Base-by-base conservation (phyloP, 192 early-diverging fungal species). In the Coemansia umbellata region DNA sequence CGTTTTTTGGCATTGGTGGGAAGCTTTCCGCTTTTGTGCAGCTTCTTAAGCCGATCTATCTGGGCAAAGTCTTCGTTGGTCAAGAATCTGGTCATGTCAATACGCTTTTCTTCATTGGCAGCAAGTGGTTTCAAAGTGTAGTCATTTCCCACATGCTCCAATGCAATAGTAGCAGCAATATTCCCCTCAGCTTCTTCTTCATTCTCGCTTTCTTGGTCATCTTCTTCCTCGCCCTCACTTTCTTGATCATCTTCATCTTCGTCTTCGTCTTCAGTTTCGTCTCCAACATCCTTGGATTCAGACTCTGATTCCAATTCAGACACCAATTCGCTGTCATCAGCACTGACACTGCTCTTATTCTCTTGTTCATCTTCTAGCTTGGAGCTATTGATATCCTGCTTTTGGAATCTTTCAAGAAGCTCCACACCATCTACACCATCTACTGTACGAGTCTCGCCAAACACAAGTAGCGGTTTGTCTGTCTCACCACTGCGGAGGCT, bases 361-460 rank as follows among this genome's bases (percentile, higher is more conserved):
- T 39, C 63, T 28, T 54, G 56, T 51, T 2, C 58, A 31, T n/a
- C 60, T 51, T 48, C 53, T 60, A 33, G 50, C 76, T 17, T 58
- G 17, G 11, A 14, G n/a, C 33, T 35, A 36, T 26, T 24, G 24
- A 37, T 27, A 31, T 56, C 52, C 1, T 28, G 31, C 7, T 48
- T 51, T 27, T 31, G 39, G 2, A 71, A 63, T 48, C 78, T 71
- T 49, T 82, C 84, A 31, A 91, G 60, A 26, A 86, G 71, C 59
- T 97, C 95, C 19, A 90, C 84, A 41, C 89, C 96, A 5, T 84
- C 88, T 18, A 99, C 72, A 27, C 85, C 84, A 13, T 85, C 82
- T 13, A 79, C 78, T 27, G 82, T 75, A 14, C 78, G 55, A 35
- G 82, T 69, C 52, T 87, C 84, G 62, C 92, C 97, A 78, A 86